These are phyloP conservation scores for Grammothele lineata DNA, from an alignment of 768 basidiomycete species.

Conservation along the genomic window DNA sequence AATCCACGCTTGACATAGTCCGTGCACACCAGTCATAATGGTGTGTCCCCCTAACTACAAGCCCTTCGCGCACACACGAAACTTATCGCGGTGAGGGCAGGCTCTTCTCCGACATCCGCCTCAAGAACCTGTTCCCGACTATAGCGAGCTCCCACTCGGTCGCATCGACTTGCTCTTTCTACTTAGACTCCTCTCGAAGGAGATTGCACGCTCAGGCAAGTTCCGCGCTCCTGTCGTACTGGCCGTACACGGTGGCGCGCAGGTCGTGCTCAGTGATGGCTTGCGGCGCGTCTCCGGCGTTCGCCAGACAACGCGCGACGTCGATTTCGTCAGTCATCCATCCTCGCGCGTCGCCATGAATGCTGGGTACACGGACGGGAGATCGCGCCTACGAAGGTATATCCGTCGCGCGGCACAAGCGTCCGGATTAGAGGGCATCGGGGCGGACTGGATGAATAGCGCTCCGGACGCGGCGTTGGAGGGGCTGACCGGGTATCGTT, in stretches of 20 bases:
- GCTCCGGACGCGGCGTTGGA: slow-evolving; percentile 62
- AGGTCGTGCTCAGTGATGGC: no score
- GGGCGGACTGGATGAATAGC: slow-evolving; percentile 75
- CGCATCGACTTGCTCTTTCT: no score
- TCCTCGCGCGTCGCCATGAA: slow-evolving; percentile 51
- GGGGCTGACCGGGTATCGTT: not conserved
- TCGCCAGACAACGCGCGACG: slow-evolving; percentile 53
- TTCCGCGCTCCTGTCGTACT: slow-evolving; percentile 53
- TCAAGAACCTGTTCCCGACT: slow-evolving; percentile 41
- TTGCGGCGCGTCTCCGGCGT: slow-evolving; percentile 44
- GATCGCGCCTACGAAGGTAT: slow-evolving; percentile 49
- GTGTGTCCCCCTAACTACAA: no score
- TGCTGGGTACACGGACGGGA: slow-evolving; percentile 48
- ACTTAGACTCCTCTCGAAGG: no score
- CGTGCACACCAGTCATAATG: no score
- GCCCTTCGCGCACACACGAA: no score
- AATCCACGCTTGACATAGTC: no score
- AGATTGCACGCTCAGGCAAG: no score
- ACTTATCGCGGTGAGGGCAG: no score
- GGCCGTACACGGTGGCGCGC: slow-evolving; percentile 67
- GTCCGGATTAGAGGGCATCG: no score
- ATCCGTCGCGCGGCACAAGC: slow-evolving; percentile 52
- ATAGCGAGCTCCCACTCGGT: no score
- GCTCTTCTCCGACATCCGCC: no score
- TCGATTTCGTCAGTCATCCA: slow-evolving; percentile 62